Percentiles rank a stretch among this genome's conserved stretches.
phyloP scores from a whole-genome alignment of 495 filamentous ascomycete species.

The Filosporella fistucella region DNA sequence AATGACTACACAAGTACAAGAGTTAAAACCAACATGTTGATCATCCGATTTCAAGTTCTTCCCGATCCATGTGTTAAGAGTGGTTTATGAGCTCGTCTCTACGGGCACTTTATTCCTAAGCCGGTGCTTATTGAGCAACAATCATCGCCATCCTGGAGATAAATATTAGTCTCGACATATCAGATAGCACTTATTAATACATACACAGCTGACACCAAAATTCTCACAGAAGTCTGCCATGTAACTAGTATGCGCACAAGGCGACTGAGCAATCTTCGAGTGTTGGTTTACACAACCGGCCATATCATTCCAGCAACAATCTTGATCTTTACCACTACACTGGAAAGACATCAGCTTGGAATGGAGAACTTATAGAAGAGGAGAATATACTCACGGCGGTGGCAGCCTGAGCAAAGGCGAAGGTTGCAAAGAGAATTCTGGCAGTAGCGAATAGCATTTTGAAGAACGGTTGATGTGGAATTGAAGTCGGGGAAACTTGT shows the following conservation, averaged over 20 bases:
- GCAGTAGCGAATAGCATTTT: too few relatives aligned
- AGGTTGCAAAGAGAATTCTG: neutral
- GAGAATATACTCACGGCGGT: neutral
- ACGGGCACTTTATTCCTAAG: neutral
- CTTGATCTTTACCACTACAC: neutral
- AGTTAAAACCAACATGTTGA: too few relatives aligned
- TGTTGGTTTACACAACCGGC: neutral
- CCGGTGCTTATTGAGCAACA: slow-evolving; percentile 1
- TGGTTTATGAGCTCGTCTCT: neutral
- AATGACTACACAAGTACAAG: too few relatives aligned
- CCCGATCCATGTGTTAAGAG: too few relatives aligned
- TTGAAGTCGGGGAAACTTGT: too few relatives aligned
- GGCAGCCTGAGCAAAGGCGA: neutral
- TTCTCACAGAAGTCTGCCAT: neutral
- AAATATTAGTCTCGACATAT: neutral
- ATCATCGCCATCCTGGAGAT: neutral
- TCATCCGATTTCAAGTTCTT: too few relatives aligned
- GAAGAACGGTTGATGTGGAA: too few relatives aligned
- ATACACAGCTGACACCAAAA: slow-evolving; percentile 1
- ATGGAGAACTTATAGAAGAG: neutral
- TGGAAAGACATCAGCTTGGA: neutral
- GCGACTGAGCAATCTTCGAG: neutral
- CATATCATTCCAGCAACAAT: slow-evolving; percentile 1
- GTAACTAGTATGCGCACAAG: neutral
- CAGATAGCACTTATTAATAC: neutral